Evolutionary conservation across 2,329 filamentous ascomycete species (phyloP), one percentile per base, ranked within the genome.

Genomic region (Arachnopeziza araneosa): DNA sequence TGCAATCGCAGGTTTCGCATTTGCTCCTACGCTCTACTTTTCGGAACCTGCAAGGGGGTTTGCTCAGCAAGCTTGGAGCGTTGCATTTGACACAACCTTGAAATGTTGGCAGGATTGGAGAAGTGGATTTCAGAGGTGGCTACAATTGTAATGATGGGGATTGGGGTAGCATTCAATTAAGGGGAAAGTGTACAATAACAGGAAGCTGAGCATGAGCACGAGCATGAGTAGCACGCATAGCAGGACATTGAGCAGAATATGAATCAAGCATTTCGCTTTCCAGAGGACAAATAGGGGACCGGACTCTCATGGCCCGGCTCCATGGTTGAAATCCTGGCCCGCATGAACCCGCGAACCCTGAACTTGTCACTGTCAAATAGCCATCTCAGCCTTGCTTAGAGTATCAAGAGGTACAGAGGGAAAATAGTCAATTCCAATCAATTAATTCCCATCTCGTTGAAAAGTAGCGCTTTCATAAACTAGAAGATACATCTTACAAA

Each of bases 11-110:
- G n/a, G 68, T 23, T 51, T 67, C 57, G 63, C 60, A 54, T n/a
- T 66, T 64, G 64, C 64, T 32, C 62, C 64, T 50, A 63, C 66
- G 24, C 54, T 70, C 57, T 71, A 70, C 26, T 54, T 54, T 26
- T 54, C 26, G 4, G 23, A 26, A 30, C 26, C 19, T 19, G 52
- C 24, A 4, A 26, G 22, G 32, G 52, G 32, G 4, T 4, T 54
- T n/a, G 52, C 52, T 26, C 24, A 8, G 52, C 24, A n/a, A 24
- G 24, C 8, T 12, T 22, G 50, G 24, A 22, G 2, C 3, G 24
- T n/a, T n/a, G 50, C 10, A 22, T 10, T 14, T 8, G 50, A 52
- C 22, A 24, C 17, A n/a, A 52, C 24, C 7, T 21, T 12, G 21
- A 52, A 52, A 22, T 23, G 9, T 54, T 24, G 52, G 24, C 52